Evolutionary conservation across 371 early-diverging fungal species (phyloP), one percentile per base, ranked within the genome.

Genomic region (Chytridiales sp.): DNA sequence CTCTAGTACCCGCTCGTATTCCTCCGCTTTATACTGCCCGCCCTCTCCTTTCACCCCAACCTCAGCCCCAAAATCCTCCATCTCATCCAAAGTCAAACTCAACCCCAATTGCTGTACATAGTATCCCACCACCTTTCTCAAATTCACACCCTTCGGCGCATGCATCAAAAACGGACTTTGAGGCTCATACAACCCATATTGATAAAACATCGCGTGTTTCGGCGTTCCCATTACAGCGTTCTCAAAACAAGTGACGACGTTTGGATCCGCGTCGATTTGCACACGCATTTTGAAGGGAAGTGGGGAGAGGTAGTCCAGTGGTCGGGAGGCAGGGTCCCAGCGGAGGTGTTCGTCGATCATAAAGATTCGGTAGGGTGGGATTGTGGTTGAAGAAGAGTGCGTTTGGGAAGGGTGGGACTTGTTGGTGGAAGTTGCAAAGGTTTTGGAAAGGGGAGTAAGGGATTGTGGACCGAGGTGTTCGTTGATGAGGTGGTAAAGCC

Each of bases 121-220:
- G 65, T 68, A 77, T 24, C 76, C 74, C 9, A 72, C 31, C 9
- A 74, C 75, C 53, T 75, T 71, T n/a, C 80, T 48, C 4, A 80
- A 56, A 27, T 72, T 66, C 34, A 67, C 26, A 5, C 80, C 80
- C 52, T 73, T 75, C 36, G 64, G 53, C 36, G 36, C 8, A 52
- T 77, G 78, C 29, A 56, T 62, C 26, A 3, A 24, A 22, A 80
- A 67, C 2, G 75, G 77, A 26, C 81, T 78, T 53, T 81, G 81
- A 4, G 81, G 81, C 21, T 54, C 58, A 0, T 17, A 26, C 49
- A 81, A 79, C 11, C 81, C 81, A 58, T 81, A 81, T 53, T 81
- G 79, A 58, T 81, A 81, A 80, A 80, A 81, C 0, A 65, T 78
- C n/a, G 73, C 67, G 11, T 66, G 54, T 48, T 78, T 73, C 24